Base-by-base conservation (phyloP, 345 rosid species). In the Populus ilicifolia region DNA sequence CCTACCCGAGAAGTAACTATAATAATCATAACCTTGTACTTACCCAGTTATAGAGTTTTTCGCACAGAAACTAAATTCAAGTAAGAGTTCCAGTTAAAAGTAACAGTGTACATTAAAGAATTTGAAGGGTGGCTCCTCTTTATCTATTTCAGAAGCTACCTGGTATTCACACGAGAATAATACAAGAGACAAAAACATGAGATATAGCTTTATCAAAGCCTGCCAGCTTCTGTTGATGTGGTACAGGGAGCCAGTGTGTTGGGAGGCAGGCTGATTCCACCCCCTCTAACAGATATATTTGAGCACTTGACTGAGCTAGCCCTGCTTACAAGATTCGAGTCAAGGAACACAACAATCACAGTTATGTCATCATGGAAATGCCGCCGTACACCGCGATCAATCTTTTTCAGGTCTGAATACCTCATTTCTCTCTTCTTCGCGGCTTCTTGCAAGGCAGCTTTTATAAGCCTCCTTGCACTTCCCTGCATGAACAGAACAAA, bases 321-420 rank as follows among this genome's bases (percentile, higher is more conserved):
- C 80, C 83, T 85, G 88, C 89, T 88, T 83, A 84, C 85, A 2
- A 86, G 70, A 78, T 80, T 87, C n/a, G 98, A 83, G 84, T 93
- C 93, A 10, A 94, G 90, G 82, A 91, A 94, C 85, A 93, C 83
- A 6, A 94, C 94, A 1, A 90, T 76, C 76, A 93, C 98, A 3
- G 98, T 93, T 68, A 90, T 93, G 85, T 94, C 98, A 61, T 94
- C 98, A 59, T 94, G 98, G 93, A 94, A 94, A 89, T 91, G 95
- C 21, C 98, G 83, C 14, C 98, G 81, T 6, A 94, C 97, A 0
- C 97, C 97, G 5, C 97, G 92, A 84, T 94, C 97, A 5, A 94
- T 94, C 92, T 89, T 91, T 84, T 94, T 94, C 85, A 94, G 81
- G 89, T 94, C 99, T 0, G 99, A 91, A 86, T 93, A 91, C 65